A percentile compares a stretch with the other conserved stretches of the same genome.
These are phyloP conservation scores for Carex arenaria DNA, from an alignment of 202 grass and related monocot species.

Conservation along the genomic window DNA sequence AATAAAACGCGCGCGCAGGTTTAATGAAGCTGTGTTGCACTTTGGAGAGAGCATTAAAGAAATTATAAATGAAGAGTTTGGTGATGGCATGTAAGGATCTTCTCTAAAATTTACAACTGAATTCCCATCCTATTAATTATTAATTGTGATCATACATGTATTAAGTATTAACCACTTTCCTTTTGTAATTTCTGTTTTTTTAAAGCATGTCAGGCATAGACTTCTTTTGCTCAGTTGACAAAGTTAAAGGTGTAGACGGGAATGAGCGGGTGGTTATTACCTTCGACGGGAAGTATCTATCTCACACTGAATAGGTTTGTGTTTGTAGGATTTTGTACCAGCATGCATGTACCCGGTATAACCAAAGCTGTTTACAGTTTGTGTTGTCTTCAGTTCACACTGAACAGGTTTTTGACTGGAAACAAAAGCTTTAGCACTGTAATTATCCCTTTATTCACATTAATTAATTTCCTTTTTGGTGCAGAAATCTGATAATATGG, in stretches of 20 bases:
- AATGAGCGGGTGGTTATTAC: constrained; percentile 81
- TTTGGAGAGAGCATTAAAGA: constrained; percentile 99
- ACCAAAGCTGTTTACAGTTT: not conserved
- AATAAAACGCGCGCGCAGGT: constrained; percentile 34
- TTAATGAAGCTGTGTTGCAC: constrained; percentile 98
- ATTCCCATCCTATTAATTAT: not conserved
- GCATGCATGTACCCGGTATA: not conserved
- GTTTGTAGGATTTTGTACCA: not conserved
- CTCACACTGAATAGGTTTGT: constrained; percentile 80
- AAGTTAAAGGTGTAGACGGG: constrained; percentile 73
- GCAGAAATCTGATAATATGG: constrained; percentile 86
- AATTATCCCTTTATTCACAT: not conserved
- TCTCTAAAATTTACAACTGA: not conserved
- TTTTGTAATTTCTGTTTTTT: not conserved
- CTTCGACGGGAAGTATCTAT: constrained; percentile 89
- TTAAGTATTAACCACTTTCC: not conserved
- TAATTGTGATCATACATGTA: not conserved
- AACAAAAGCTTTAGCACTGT: not conserved
- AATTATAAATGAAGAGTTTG: constrained; percentile 96
- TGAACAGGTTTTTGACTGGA: not conserved
- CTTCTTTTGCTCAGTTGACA: constrained; percentile 91
- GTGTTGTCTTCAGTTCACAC: not conserved
- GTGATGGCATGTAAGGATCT: constrained; percentile 88
- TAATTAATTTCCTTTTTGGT: not conserved
- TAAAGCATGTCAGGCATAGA: constrained; percentile 93